phyloP scores from a whole-genome alignment of 345 rosid genomes.

The Carallia pectinifolia region DNA sequence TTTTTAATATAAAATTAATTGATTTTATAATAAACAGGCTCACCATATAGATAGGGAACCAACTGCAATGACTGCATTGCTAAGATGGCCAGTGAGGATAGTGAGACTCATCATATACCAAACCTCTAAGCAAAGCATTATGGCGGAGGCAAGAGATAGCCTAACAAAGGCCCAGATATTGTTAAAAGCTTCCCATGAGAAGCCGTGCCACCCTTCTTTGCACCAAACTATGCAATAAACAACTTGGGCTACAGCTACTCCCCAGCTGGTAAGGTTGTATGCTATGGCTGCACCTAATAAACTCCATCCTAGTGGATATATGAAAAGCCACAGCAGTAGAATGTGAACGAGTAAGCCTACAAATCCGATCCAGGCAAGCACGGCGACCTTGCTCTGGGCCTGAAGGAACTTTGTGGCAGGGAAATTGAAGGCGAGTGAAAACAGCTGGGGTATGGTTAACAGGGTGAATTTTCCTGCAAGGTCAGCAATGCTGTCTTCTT shows the following conservation, averaged over 20 bases:
- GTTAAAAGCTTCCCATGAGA: constrained; percentile 55
- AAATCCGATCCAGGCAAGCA: constrained; percentile 56
- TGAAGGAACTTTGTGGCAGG: constrained; percentile 73
- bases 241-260: constrained; percentile 30
- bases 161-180: constrained; percentile 73
- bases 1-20: background rate
- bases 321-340: constrained; percentile 47
- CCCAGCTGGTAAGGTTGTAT: constrained; percentile 30
- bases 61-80: constrained; percentile 62
- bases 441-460: constrained; percentile 58
- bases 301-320: constrained; percentile 45
- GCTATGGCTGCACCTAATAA: constrained; percentile 70
- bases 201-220: constrained; percentile 65
- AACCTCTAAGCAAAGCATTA: constrained; percentile 17
- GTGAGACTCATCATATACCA: constrained; percentile 87
- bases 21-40: constrained; percentile 14
- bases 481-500: constrained; percentile 48
- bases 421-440: constrained; percentile 61
- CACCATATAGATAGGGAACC: constrained; percentile 82
- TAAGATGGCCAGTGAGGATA: constrained; percentile 68
- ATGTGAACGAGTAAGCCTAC: constrained; percentile 41
- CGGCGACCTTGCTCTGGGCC: constrained; percentile 67
- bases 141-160: constrained; percentile 75
- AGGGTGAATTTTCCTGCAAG: constrained; percentile 59
- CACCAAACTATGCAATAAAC: constrained; percentile 57